phyloP scores from a whole-genome alignment of 805 yeast species.

The Yarrowia yakushimensis region DNA sequence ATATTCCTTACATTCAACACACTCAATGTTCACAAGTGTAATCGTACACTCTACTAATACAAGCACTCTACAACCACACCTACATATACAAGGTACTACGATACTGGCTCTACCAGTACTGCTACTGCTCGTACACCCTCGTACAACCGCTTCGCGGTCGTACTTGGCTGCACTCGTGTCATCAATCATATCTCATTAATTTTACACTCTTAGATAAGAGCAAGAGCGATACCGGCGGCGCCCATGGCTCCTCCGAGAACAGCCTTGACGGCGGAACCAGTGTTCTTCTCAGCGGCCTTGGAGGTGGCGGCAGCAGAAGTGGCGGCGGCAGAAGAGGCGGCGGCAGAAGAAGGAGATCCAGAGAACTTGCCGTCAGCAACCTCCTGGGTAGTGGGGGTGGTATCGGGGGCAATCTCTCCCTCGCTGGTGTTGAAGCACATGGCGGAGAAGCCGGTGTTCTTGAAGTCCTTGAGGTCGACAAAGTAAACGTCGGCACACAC shows the following conservation, averaged over 20 bases:
- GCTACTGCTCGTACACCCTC: too few species aligned
- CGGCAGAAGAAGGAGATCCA: neutral
- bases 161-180: too few species aligned
- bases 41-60: too few species aligned
- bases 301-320: constrained; percentile 72
- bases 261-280: constrained; percentile 37
- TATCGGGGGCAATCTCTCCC: constrained; percentile 40
- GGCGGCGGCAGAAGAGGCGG: constrained; percentile 37
- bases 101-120: too few species aligned
- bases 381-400: constrained; percentile 30
- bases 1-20: too few species aligned
- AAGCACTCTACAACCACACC: too few species aligned
- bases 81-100: too few species aligned
- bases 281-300: constrained; percentile 58
- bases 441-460: constrained; percentile 38
- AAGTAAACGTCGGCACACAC: constrained; percentile 47
- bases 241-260: constrained; percentile 30
- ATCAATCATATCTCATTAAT: neutral
- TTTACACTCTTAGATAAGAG: constrained; percentile 3
- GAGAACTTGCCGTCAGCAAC: constrained; percentile 6
- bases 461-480: constrained; percentile 41
- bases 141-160: too few species aligned
- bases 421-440: constrained; percentile 45
- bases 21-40: too few species aligned
- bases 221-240: constrained; percentile 24